phyloP scores from a whole-genome alignment of 208 protist genomes.

The Trypanosoma avium region DNA sequence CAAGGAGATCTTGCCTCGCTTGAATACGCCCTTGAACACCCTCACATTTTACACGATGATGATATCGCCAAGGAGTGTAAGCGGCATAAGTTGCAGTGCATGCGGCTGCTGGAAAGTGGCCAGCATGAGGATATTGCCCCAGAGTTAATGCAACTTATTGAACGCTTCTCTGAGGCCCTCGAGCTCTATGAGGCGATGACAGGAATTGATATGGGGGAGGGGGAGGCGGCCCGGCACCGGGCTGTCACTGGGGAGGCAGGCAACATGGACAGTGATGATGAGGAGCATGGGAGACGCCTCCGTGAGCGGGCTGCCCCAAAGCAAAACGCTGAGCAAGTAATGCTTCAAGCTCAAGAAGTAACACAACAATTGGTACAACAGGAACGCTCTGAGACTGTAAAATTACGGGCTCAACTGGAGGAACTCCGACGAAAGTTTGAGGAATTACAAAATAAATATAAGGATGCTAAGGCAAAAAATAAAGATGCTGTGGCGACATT shows the following conservation, averaged over 20 bases:
- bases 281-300: slow-evolving; percentile 55
- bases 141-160: slow-evolving; percentile 86
- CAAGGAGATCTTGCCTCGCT: slow-evolving; percentile 87
- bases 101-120: slow-evolving; percentile 78
- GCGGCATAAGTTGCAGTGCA: slow-evolving; percentile 75
- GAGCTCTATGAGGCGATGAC: slow-evolving; percentile 88
- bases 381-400: slow-evolving; percentile 57
- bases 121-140: slow-evolving; percentile 63
- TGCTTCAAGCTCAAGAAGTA: slow-evolving; percentile 77
- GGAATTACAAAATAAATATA: slow-evolving; percentile 91
- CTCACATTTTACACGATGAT: slow-evolving; percentile 74
- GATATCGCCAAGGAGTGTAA: slow-evolving; percentile 85
- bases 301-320: slow-evolving; percentile 37
- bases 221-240: slow-evolving; percentile 52
- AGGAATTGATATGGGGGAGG: slow-evolving; percentile 83
- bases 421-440: slow-evolving; percentile 79
- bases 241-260: slow-evolving; percentile 51
- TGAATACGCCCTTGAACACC: slow-evolving; percentile 87
- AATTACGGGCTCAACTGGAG: slow-evolving; percentile 73
- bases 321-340: slow-evolving; percentile 41
- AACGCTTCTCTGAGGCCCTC: slow-evolving; percentile 72
- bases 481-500: slow-evolving; percentile 66
- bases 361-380: slow-evolving; percentile 69
- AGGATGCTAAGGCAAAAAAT: slow-evolving; percentile 90
- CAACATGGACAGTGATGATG: slow-evolving; percentile 73